Base-by-base conservation (phyloP, 768 basidiomycete genomes). In the Mycena crocata region DNA sequence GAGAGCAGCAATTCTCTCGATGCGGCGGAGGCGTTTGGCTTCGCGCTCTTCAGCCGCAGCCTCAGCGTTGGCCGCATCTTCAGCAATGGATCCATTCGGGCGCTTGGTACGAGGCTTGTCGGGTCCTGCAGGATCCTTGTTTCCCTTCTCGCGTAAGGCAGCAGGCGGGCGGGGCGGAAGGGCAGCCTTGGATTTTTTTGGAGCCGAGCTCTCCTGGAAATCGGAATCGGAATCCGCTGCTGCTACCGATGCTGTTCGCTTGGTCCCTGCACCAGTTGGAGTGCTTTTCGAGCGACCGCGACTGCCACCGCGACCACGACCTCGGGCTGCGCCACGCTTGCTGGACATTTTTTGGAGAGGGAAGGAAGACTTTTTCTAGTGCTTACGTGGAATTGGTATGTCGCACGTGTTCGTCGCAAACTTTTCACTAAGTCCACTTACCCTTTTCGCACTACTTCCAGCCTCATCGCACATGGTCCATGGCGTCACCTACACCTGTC, bases 401-500 rank as follows among this genome's bases (percentile, higher is more conserved):
- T 42, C n/a, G 40, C 40, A 42, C 40, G 7, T 42, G 40, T 42
- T 21, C 17, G 6, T 17, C 7, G 21, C 23, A 23, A 45, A 37
- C n/a, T 42, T 45, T 45, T 24, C n/a, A 24, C 44, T 21, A 42
- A 57, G 55, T 57, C 54, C 54, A 24, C 28, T 40, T 40, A 23
- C 55, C 17, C 39, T 30, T 21, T 37, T 37, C 35, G n/a, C n/a
- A n/a, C n/a, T n/a, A n/a, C 35, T n/a, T 40, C 24, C 10, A 31
- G 35, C 15, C 35, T 37, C 35, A 7, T 13, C 48, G 3, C n/a
- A n/a, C n/a, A 63, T 63, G 62, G 12, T 35, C 1, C 62, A 63
- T 35, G 62, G 62, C 26, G 17, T 56, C 32, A 21, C 44, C 34
- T 63, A 40, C 19, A 39, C 42, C 4, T 63, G 62, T 28, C 52